A percentile compares a stretch with the other conserved stretches of the same genome.
Evolutionary conservation across 495 filamentous ascomycete genomes (phyloP).

Genomic region (Hyphodiscus hymeniophilus): DNA sequence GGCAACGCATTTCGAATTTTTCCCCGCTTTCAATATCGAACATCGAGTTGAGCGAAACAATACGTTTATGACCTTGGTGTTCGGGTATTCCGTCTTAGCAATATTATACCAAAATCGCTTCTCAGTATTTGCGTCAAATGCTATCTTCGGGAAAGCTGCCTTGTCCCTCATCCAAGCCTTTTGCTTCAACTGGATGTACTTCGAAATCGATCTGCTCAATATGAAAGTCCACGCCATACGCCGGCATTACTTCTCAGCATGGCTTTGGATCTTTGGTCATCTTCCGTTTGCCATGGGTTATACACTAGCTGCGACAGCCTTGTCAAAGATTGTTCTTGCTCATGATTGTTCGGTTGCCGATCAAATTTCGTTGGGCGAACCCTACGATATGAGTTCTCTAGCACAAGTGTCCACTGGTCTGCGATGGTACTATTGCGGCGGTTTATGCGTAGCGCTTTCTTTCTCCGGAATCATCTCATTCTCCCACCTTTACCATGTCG

Average conservation of each 20-base stretch:
- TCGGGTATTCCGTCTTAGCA: slow-evolving; percentile 46
- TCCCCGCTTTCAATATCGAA: slow-evolving; percentile 46
- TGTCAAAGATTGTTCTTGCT: slow-evolving; percentile 42
- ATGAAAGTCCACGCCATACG: slow-evolving; percentile 46
- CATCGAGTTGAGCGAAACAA: slow-evolving; percentile 45
- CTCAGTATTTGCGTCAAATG: slow-evolving; percentile 35
- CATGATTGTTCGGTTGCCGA: slow-evolving; percentile 35
- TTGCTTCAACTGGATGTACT: slow-evolving; percentile 52
- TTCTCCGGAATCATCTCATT: no score
- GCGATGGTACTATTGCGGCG: slow-evolving; percentile 47
- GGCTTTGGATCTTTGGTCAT: slow-evolving; percentile 31
- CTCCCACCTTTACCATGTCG: no score
- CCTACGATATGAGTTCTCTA: slow-evolving; percentile 30
- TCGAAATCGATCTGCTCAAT: slow-evolving; percentile 45
- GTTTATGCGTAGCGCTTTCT: slow-evolving; percentile 20
- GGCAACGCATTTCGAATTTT: slow-evolving; percentile 36
- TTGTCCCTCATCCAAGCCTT: slow-evolving; percentile 46
- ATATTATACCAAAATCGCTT: slow-evolving; percentile 40
- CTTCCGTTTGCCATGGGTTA: slow-evolving; percentile 47
- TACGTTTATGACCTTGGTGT: slow-evolving; percentile 47
- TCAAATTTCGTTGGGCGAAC: slow-evolving; percentile 31
- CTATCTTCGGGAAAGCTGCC: slow-evolving; percentile 46
- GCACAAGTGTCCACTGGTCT: slow-evolving; percentile 32
- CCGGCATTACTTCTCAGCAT: slow-evolving; percentile 21
- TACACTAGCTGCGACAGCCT: slow-evolving; percentile 38